A percentile compares a stretch with the other conserved stretches of the same genome.
These are phyloP conservation scores for Setaria viridis DNA, from an alignment of 202 grass and related monocot species.

Conservation along the genomic window DNA sequence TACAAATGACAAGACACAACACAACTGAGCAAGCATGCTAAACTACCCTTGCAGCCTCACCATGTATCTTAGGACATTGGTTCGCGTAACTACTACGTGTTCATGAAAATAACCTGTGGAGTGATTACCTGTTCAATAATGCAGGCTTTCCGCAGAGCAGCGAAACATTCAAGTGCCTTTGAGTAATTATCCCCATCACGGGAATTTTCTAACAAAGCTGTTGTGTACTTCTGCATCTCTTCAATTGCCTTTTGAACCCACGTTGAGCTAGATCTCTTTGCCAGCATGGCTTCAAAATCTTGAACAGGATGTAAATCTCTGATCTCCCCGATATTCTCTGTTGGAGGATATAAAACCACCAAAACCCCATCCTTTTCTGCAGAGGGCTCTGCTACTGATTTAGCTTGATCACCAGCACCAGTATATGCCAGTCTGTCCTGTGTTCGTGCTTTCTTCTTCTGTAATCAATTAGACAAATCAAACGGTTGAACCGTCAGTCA, in stretches of 20 bases:
- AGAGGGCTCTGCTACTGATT: slow-evolving; percentile 44
- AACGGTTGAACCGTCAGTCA: slow-evolving; percentile 1
- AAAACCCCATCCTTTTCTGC: slow-evolving; percentile 20
- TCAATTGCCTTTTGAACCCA: slow-evolving; percentile 82
- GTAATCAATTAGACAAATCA: slow-evolving; percentile 33
- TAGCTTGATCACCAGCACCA: slow-evolving; percentile 47
- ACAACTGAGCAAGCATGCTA: background rate
- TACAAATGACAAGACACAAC: background rate
- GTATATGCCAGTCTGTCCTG: slow-evolving; percentile 56
- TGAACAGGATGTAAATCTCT: slow-evolving; percentile 75
- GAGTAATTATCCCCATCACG: slow-evolving; percentile 51
- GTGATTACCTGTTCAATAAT: slow-evolving; percentile 92
- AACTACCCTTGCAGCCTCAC: background rate
- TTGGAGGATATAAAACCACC: slow-evolving; percentile 23
- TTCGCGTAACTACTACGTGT: background rate
- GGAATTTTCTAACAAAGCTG: slow-evolving; percentile 69
- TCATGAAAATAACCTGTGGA: slow-evolving; percentile 4
- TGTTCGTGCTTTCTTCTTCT: slow-evolving; percentile 81
- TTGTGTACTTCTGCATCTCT: slow-evolving; percentile 77
- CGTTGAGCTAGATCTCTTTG: slow-evolving; percentile 74
- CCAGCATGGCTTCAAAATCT: slow-evolving; percentile 93
- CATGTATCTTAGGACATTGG: slow-evolving; percentile 14
- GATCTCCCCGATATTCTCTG: slow-evolving; percentile 57
- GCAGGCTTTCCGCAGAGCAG: slow-evolving; percentile 76
- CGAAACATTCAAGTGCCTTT: slow-evolving; percentile 81